Evolutionary conservation across 768 basidiomycete genomes (phyloP).

Genomic region (Termitomyces sp.): DNA sequence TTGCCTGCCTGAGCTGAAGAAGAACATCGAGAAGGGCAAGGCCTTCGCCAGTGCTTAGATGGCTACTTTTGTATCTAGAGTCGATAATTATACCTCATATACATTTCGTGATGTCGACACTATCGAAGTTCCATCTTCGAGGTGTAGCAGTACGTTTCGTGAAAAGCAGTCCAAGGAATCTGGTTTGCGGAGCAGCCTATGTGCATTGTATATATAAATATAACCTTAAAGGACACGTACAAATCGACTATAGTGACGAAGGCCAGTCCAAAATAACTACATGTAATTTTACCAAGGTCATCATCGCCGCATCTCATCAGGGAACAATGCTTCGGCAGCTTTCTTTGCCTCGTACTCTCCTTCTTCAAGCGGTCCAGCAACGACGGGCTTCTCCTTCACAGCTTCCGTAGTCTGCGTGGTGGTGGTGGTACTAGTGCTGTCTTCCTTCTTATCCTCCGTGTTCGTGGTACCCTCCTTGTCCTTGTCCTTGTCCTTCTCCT

Average conservation of each 20-base stretch:
- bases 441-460: neutral
- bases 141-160: neutral
- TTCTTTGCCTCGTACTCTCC: constrained; percentile 17
- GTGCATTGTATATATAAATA: neutral
- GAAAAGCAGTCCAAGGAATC: neutral
- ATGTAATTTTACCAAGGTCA: neutral
- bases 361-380: constrained; percentile 11
- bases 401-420: neutral
- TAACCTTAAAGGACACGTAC: neutral
- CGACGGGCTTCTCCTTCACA: constrained; percentile 7
- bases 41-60: constrained; percentile 59
- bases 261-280: neutral
- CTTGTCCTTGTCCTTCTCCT: too few species aligned
- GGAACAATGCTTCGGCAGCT: constrained; percentile 15
- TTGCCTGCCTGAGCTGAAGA: constrained; percentile 89
- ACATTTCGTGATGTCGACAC: neutral
- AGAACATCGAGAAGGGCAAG: constrained; percentile 97
- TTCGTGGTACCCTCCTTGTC: neutral
- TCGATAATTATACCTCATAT: neutral
- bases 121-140: neutral
- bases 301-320: constrained; percentile 7
- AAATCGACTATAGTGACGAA: neutral
- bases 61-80: constrained; percentile 2
- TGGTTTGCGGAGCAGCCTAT: too few species aligned
- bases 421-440: neutral